A percentile compares a stretch with the other conserved stretches of the same genome.
These are phyloP conservation scores for Dichotomocladium elegans DNA, from an alignment of 371 early-diverging fungal species.

Conservation along the genomic window DNA sequence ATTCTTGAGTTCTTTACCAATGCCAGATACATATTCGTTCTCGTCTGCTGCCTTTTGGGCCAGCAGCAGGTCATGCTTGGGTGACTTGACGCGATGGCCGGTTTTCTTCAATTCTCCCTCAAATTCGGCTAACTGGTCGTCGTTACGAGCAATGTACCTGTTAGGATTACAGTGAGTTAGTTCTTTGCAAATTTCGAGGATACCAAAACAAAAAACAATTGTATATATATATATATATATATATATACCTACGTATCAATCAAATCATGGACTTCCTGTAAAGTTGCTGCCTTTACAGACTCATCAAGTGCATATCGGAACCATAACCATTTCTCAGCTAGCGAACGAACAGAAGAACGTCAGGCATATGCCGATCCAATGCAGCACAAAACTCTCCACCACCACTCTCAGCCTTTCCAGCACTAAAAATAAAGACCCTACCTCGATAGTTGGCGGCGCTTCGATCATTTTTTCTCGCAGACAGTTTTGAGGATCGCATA, in stretches of 20 bases:
- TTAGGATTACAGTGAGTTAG: background rate
- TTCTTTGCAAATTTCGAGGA: too few relatives aligned
- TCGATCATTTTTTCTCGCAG: slow-evolving; percentile 26
- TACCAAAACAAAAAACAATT: too few relatives aligned
- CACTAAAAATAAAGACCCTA: slow-evolving; percentile 3
- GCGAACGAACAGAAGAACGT: too few relatives aligned
- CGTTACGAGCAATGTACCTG: slow-evolving; percentile 43
- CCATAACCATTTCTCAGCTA: slow-evolving; percentile 58
- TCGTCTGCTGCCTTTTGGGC: slow-evolving; percentile 42
- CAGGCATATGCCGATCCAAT: background rate
- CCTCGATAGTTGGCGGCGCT: slow-evolving; percentile 26
- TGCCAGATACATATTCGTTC: slow-evolving; percentile 54
- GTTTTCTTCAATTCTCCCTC: slow-evolving; percentile 42
- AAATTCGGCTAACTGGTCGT: slow-evolving; percentile 50
- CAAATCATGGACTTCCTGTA: slow-evolving; percentile 46
- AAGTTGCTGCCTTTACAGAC: slow-evolving; percentile 28
- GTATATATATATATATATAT: background rate
- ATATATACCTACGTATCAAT: slow-evolving; percentile 37
- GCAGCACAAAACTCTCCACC: background rate
- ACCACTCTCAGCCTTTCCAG: background rate
- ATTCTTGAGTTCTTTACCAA: slow-evolving; percentile 33
- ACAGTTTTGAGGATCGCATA: slow-evolving; percentile 49
- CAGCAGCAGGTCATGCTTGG: slow-evolving; percentile 45
- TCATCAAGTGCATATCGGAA: slow-evolving; percentile 59
- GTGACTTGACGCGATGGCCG: slow-evolving; percentile 45